phyloP scores from a whole-genome alignment of 495 filamentous ascomycete species.

The Evernia prunastri region DNA sequence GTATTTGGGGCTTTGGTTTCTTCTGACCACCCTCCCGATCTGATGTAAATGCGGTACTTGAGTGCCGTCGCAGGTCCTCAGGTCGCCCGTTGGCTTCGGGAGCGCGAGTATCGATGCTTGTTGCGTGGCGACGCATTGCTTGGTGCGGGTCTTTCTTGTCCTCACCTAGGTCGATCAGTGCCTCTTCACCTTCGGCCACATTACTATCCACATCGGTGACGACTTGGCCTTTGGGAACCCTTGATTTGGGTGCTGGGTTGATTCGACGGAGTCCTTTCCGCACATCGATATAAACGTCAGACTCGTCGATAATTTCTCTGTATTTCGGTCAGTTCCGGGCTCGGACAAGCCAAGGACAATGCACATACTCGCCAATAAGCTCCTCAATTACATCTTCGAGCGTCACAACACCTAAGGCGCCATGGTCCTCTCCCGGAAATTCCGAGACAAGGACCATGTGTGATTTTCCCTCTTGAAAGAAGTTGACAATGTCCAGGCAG shows the following conservation, averaged over 20 bases:
- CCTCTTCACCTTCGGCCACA: conserved; percentile 28
- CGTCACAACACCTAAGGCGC: conserved; percentile 87
- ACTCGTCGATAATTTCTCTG: conserved; percentile 80
- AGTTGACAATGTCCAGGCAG: conserved; percentile 97
- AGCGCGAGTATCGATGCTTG: conserved; percentile 8
- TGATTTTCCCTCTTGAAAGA: conserved; percentile 97
- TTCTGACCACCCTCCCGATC: conserved; percentile 27
- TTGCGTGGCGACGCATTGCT: conserved; percentile 16
- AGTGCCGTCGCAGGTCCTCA: conserved; percentile 43
- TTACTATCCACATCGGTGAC: conserved; percentile 32
- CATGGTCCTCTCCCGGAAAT: conserved; percentile 77
- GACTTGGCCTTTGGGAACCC: conserved; percentile 53
- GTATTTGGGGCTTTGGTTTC: conserved; percentile 53
- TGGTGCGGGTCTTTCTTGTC: conserved; percentile 25
- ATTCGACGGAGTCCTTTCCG: conserved; percentile 89
- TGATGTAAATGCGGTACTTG: conserved; percentile 33
- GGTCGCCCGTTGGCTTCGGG: conserved; percentile 14
- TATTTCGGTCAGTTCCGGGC: conserved; percentile 22
- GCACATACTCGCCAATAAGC: conserved; percentile 86
- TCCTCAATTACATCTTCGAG: conserved; percentile 98
- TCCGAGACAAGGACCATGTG: conserved; percentile 98
- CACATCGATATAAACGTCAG: conserved; percentile 93
- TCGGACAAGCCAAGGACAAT: not conserved
- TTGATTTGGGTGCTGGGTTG: conserved; percentile 56
- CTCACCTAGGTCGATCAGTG: conserved; percentile 37